Conservation (phyloP, 208 protist genomes). For the Vickermania ingenoplastis region DNA sequence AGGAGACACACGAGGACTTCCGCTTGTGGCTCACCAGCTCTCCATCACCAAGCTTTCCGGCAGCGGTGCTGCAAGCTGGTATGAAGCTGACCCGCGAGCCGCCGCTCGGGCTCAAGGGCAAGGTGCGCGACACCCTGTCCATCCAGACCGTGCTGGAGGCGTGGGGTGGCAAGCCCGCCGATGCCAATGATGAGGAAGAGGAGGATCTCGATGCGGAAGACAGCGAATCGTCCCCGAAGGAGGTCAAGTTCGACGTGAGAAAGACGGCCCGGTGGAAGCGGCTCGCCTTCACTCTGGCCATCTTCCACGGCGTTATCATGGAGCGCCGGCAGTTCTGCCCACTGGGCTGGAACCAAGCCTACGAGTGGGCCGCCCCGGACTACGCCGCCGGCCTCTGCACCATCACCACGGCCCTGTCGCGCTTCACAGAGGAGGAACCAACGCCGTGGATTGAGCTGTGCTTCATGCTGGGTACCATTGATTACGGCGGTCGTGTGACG, state of each 20-base stretch:
- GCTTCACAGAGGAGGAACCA: slow-evolving; percentile 14
- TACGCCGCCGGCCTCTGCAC: slow-evolving; percentile 76
- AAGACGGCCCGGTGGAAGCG: slow-evolving; percentile 51
- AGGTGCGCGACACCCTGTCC: slow-evolving; percentile 76
- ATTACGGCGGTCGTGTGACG: slow-evolving; percentile 93
- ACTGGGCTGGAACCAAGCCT: slow-evolving; percentile 92
- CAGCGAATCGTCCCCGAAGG: not conserved
- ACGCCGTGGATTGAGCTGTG: slow-evolving; percentile 72
- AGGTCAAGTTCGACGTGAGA: not conserved
- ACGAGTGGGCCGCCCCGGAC: slow-evolving; percentile 90
- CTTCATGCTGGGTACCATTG: slow-evolving; percentile 90
- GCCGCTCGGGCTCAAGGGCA: slow-evolving; percentile 90
- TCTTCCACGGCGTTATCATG: slow-evolving; percentile 90
- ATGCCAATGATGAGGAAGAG: slow-evolving; percentile 8
- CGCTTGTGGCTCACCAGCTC: slow-evolving; percentile 94
- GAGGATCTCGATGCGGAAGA: not conserved
- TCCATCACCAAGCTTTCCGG: slow-evolving; percentile 87
- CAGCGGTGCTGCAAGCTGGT: slow-evolving; percentile 88
- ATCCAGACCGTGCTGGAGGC: slow-evolving; percentile 36
- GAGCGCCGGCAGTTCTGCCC: slow-evolving; percentile 90
- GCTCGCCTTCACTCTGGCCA: slow-evolving; percentile 89
- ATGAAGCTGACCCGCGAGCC: slow-evolving; percentile 95
- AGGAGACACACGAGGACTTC: slow-evolving; percentile 83
- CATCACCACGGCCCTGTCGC: slow-evolving; percentile 52
- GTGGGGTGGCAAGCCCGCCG: slow-evolving; percentile 34